These are phyloP conservation scores for Claviceps quebecensis DNA, from an alignment of 2,329 filamentous ascomycete genomes.

Conservation along the genomic window DNA sequence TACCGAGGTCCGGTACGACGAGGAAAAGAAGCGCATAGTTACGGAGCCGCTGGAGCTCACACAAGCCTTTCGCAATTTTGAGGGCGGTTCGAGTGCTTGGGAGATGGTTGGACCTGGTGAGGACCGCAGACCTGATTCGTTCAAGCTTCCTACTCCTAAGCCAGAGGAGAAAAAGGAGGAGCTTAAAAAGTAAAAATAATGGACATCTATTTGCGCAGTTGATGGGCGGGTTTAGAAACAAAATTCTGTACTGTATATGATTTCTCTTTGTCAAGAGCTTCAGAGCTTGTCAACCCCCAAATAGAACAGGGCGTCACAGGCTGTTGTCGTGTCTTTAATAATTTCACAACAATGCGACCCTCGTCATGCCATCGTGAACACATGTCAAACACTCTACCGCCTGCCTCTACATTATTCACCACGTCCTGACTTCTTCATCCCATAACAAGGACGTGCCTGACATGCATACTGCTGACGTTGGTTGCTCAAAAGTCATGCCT, in stretches of 20 bases:
- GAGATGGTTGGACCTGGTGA: slow-evolving; percentile 54
- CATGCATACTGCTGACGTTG: background rate
- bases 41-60: slow-evolving; percentile 95
- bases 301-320: background rate
- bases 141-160: slow-evolving; percentile 91
- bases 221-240: background rate
- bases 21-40: slow-evolving; percentile 99
- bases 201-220: background rate
- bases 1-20: slow-evolving; percentile 94
- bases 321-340: background rate
- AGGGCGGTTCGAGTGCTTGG: slow-evolving; percentile 66
- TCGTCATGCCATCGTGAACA: background rate
- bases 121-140: slow-evolving; percentile 69
- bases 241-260: slow-evolving; percentile 7
- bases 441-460: background rate
- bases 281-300: background rate
- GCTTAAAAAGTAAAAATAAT: slow-evolving; percentile 64
- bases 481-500: background rate
- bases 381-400: background rate
- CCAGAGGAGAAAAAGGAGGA: slow-evolving; percentile 85
- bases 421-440: background rate
- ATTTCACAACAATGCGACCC: background rate
- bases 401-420: background rate
- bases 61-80: slow-evolving; percentile 97
- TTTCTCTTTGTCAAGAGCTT: slow-evolving; percentile 1